Base-by-base conservation (phyloP, 2,329 filamentous ascomycete genomes). In the Fusarium vanettenii region DNA sequence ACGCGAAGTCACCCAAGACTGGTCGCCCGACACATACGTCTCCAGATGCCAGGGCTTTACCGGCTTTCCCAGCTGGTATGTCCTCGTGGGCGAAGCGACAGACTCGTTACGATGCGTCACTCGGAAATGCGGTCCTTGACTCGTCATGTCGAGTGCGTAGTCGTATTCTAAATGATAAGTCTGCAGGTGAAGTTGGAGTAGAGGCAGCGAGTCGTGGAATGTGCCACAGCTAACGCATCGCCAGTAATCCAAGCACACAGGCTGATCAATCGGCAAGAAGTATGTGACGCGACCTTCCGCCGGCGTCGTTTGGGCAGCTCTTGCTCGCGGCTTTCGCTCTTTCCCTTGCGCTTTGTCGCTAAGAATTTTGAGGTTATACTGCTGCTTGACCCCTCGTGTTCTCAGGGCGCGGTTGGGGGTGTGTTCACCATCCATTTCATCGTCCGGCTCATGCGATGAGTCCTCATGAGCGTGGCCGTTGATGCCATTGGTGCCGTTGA, bases 301-400 rank as follows among this genome's bases (percentile, higher is more conserved):
- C 41, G 71, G 67, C 27, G 71, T 76, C 69, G 66, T 57, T 60
- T 80, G 72, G 65, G 77, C 66, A 70, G 70, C 72, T 68, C 79
- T 74, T 67, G 77, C 69, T 65, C 76, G 77, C 77, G 84, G 84
- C 71, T 86, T 87, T 70, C 84, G 85, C 50, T 87, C 86, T 73
- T 85, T 88, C 5, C 89, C 89, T 61, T 89, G 85, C 7, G 89
- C 88, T 74, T 89, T 87, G 74, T 89, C 88, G 79, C 87, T 91
- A 18, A 92, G 81, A 14, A 87, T 83, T 78, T 90, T 91, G 41
- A 92, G 80, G 72, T 92, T 92, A 77, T 92, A 92, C 25, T 86
- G 85, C 69, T 88, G 87, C 66, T 85, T 86, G 48, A 83, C 83
- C 20, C 81, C 85, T 62, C 89, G 85, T 18, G 83, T 81, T 50